Base-by-base conservation (phyloP, 352 stramenopile genomes). In the Pythium rishiriense region DNA sequence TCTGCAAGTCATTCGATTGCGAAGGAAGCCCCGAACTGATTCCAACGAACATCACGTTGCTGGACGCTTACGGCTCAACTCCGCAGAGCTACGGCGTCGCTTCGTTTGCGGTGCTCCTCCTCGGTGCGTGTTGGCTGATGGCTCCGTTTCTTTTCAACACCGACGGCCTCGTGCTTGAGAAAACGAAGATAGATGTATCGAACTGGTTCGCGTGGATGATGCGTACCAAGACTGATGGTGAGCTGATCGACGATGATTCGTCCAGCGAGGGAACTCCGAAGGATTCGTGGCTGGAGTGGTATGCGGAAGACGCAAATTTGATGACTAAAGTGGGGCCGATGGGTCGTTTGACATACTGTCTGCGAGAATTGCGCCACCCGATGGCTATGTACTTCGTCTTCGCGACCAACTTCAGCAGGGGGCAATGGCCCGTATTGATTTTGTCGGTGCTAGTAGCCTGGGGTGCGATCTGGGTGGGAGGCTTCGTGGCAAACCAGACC, bases 71-170 rank as follows among this genome's bases (percentile, higher is more conserved):
- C 73, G 78, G 80, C 17, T 88, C 81, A 0, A 94, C 92, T 67
- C 83, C 84, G 10, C 85, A 96, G 52, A 82, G 91, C 53, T 96
- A 96, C 21, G 86, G 87, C 5, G 83, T 94, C 24, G 83, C 85
- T 41, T 95, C 87, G 22, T 96, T 94, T 59, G 83, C 87, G 6
- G 84, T 96, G 25, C 93, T 85, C 84, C 54, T 95, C n/a, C 80
- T 96, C 14, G 85, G 85, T 6, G 73, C 76, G 9, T 90, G 78
- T 50, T 96, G 85, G 86, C 64, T 94, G 31, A 68, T 91, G 33
- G 84, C 86, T 1, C 87, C 87, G 4, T 95, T 96, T 64, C 75
- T 96, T 48, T 95, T 93, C 74, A 95, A 95, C 68, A 94, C 87
- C 25, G 85, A 93, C 53, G 85, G 86, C 4, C 73, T 96, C 50